Base-by-base conservation (phyloP, 768 basidiomycete species). In the Boletales sp. region DNA sequence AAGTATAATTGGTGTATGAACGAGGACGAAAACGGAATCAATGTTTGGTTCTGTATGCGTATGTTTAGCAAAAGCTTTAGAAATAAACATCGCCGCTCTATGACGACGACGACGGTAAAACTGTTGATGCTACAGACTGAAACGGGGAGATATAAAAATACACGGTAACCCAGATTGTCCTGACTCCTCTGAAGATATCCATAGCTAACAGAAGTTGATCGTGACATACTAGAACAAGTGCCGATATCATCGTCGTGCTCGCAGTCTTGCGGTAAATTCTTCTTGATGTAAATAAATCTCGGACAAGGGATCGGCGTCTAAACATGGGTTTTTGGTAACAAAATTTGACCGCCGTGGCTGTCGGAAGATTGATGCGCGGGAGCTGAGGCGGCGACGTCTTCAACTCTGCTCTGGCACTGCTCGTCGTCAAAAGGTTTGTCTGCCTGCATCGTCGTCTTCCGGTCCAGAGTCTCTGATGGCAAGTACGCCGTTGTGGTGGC, bases 31-130 rank as follows among this genome's bases (percentile, higher is more conserved):
- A 52, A 56, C 59, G 51, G 60, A 40, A 41, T 47, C 18, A 8
- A 18, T 58, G 45, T 62, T 67, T 67, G 47, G 21, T 0, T 43
- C 4, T 65, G 53, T 67, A 4, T 66, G 48, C 7, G 11, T 15
- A 0, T 54, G 3, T 61, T 65, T 67, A 57, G 52, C 61, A 59
- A 57, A 14, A 24, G 45, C 65, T 15, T 59, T 54, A 14, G 52
- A 59, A 63, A 56, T 48, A 62, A 63, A 63, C 45, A 64, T 32
- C 38, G 10, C n/a, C 2, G 8, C 18, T 21, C 21, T 24, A 18
- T 5, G 8, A 8, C 19, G 14, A 15, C 4, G 29, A n/a, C n/a
- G 36, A 35, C 5, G 29, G 30, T 15, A 15, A 31, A 35, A 21
- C n/a, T 30, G 29, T 46, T 34, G 30, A 27, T 32, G 40, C 15